These are phyloP conservation scores for Puccinia triticina DNA, from an alignment of 1,284 basidiomycete genomes.

Conservation along the genomic window DNA sequence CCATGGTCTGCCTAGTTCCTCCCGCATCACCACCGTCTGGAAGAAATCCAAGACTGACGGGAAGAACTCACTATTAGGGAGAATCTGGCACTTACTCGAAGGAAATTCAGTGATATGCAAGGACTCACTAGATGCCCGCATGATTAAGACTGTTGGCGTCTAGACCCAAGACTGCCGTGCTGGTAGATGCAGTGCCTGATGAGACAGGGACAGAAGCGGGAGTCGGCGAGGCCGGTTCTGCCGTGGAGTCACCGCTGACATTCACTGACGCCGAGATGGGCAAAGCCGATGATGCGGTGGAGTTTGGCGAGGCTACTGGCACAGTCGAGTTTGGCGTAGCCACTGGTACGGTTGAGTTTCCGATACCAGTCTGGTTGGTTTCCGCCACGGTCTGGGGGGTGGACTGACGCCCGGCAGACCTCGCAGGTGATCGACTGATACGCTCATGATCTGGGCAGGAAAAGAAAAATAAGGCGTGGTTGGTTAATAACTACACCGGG, in stretches of 20 bases:
- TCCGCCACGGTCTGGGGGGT: neutral
- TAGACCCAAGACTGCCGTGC: slow-evolving; percentile 1
- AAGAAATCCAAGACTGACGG: slow-evolving; percentile 36
- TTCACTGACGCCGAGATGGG: neutral
- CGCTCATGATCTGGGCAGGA: slow-evolving; percentile 5
- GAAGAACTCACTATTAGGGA: neutral
- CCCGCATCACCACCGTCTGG: slow-evolving; percentile 53
- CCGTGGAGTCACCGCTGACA: neutral
- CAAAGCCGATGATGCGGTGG: neutral
- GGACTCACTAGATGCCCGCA: slow-evolving; percentile 6
- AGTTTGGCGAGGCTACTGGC: neutral
- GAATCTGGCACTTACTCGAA: neutral
- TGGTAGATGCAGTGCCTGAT: neutral
- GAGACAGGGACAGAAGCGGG: neutral
- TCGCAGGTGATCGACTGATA: neutral
- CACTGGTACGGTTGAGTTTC: neutral
- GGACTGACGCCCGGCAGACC: neutral
- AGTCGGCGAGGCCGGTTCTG: neutral
- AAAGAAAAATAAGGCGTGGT: neutral
- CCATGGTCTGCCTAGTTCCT: slow-evolving; percentile 56
- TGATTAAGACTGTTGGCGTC: neutral
- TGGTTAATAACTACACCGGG: neutral
- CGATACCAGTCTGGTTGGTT: neutral
- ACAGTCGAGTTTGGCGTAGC: neutral
- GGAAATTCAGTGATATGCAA: neutral